These are phyloP conservation scores for Rhizopogon vesiculosus DNA, from an alignment of 768 basidiomycete genomes.

Conservation along the genomic window DNA sequence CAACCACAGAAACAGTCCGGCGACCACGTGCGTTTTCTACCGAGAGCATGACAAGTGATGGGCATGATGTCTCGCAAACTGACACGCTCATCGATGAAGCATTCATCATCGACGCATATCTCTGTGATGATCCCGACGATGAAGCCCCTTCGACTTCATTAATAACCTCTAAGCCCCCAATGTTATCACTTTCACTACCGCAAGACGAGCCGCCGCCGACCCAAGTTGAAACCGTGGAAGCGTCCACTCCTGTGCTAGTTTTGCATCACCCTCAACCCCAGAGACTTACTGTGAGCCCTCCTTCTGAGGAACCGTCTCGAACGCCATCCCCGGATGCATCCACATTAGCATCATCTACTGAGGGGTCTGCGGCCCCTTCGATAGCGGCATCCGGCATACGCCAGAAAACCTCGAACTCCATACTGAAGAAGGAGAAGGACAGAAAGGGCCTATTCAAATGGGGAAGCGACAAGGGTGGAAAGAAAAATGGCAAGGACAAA, in stretches of 20 bases:
- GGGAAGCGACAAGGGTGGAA: conserved; percentile 57
- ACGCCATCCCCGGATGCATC: conserved; percentile 54
- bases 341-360: conserved; percentile 19
- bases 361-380: conserved; percentile 21
- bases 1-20: conserved; percentile 31
- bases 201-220: conserved; percentile 8
- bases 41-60: conserved; percentile 35
- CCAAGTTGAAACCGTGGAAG: conserved; percentile 25
- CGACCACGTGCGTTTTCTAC: conserved; percentile 33
- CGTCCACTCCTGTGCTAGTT: conserved; percentile 31
- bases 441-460: conserved; percentile 71
- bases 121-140: conserved; percentile 48
- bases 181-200: conserved; percentile 19
- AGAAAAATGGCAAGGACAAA: conserved; percentile 47
- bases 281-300: conserved; percentile 31
- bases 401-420: conserved; percentile 21
- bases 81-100: conserved; percentile 80
- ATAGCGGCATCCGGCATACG: conserved; percentile 21
- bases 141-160: conserved; percentile 14
- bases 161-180: conserved; percentile 15
- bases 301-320: conserved; percentile 38
- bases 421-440: conserved; percentile 63
- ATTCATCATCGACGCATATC: conserved; percentile 83
- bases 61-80: conserved; percentile 42
- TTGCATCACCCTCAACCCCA: conserved; percentile 70